A percentile compares a stretch with the other conserved stretches of the same genome.
Evolutionary conservation across 1,284 basidiomycete genomes (phyloP).

Genomic region (Irpex rosettiformis): DNA sequence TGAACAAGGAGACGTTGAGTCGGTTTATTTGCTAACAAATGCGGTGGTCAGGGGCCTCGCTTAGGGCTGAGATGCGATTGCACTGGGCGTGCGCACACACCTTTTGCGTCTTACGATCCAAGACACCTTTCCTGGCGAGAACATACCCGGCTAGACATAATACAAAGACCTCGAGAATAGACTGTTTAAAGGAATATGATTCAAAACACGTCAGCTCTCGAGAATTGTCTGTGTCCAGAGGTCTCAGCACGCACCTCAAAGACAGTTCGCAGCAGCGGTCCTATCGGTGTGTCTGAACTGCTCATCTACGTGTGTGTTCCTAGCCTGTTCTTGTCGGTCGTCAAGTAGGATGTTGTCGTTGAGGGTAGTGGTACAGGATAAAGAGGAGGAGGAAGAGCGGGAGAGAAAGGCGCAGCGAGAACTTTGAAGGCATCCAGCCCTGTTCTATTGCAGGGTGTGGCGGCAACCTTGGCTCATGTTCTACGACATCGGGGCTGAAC

Average conservation of each 20-base stretch:
- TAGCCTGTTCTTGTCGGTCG: background rate
- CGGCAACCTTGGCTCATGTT: background rate
- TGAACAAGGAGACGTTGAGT: slow-evolving; percentile 87
- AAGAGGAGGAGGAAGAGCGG: background rate
- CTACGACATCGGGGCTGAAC: background rate
- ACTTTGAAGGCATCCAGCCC: background rate
- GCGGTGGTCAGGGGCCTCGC: slow-evolving; percentile 2
- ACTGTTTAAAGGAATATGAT: too few relatives aligned
- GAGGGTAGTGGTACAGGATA: background rate
- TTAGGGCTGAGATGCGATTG: background rate
- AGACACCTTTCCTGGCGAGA: slow-evolving; percentile 75
- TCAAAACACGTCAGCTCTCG: too few relatives aligned
- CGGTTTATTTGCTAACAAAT: slow-evolving; percentile 64
- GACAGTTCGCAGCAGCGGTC: slow-evolving; percentile 45
- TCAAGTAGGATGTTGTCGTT: background rate
- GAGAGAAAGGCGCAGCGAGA: background rate
- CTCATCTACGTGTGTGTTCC: background rate
- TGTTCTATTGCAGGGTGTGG: background rate
- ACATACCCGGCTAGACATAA: slow-evolving; percentile 85
- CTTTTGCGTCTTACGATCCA: slow-evolving; percentile 89
- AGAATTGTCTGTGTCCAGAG: too few relatives aligned
- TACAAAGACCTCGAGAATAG: slow-evolving; percentile 87
- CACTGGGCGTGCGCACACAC: slow-evolving; percentile 36
- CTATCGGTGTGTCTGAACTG: slow-evolving; percentile 25
- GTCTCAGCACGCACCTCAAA: slow-evolving; percentile 43